Evolutionary conservation across 2,329 filamentous ascomycete species (phyloP).

Genomic region (Pseudocercospora macadamiae): DNA sequence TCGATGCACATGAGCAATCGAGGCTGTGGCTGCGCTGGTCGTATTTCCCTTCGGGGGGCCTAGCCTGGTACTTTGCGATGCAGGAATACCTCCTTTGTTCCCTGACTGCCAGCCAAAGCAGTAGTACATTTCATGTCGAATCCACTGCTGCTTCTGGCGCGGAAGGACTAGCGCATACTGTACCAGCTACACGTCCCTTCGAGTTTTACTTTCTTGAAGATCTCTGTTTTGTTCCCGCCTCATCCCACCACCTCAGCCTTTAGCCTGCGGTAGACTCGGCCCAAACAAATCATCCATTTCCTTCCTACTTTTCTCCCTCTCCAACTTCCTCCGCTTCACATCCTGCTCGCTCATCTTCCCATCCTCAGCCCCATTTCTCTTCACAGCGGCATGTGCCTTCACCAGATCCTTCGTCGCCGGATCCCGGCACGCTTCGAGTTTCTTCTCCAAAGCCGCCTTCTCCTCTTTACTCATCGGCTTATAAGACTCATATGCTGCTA

Average conservation of each 20-base stretch:
- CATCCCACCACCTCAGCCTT: background rate
- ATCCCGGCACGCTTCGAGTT: conserved; percentile 73
- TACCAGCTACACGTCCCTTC: too few relatives aligned
- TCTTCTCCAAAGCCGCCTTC: conserved; percentile 57
- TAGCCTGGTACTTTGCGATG: too few relatives aligned
- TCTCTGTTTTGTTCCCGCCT: too few relatives aligned
- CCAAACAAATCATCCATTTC: conserved; percentile 51
- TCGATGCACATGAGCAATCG: too few relatives aligned
- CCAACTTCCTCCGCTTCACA: conserved; percentile 49
- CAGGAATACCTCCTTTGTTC: too few relatives aligned
- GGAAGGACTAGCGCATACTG: too few relatives aligned
- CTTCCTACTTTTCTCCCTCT: conserved; percentile 43
- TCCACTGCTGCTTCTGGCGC: too few relatives aligned
- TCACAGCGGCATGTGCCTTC: conserved; percentile 66
- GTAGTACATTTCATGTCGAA: too few relatives aligned
- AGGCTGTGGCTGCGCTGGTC: too few relatives aligned
- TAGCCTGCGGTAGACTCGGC: conserved; percentile 29
- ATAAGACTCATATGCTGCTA: conserved; percentile 35
- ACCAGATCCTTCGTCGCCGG: conserved; percentile 74
- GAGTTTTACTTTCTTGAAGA: too few relatives aligned
- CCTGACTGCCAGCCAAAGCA: too few relatives aligned
- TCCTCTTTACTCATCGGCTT: conserved; percentile 37
- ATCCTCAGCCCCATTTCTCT: conserved; percentile 44
- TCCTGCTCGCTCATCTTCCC: conserved; percentile 46
- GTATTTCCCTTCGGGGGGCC: too few relatives aligned